Conservation (phyloP, 768 basidiomycete species). For the Russula earlei region DNA sequence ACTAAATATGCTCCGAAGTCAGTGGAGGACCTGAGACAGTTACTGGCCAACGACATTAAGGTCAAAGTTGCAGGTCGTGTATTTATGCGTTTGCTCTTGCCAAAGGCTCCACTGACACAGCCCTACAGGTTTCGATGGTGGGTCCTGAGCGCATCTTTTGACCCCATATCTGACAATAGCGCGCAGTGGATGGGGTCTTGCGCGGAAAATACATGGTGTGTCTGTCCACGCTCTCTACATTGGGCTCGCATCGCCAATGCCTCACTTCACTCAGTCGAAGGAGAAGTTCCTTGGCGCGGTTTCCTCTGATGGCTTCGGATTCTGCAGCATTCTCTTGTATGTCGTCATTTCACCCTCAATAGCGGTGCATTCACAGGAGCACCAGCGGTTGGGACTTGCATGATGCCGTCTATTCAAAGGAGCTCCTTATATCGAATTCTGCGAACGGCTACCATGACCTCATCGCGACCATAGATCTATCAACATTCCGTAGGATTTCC, state of each 20-base stretch:
- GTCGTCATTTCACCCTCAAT: slow-evolving; percentile 23
- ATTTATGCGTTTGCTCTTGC: slow-evolving; percentile 22
- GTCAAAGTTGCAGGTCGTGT: slow-evolving; percentile 86
- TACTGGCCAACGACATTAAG: slow-evolving; percentile 61
- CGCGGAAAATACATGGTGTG: slow-evolving; percentile 90
- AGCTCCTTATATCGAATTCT: slow-evolving; percentile 85
- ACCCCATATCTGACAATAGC: background rate
- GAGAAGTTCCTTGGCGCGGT: slow-evolving; percentile 82
- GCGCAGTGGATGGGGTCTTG: slow-evolving; percentile 80
- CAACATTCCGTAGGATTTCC: slow-evolving; percentile 79
- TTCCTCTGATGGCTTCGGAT: slow-evolving; percentile 78
- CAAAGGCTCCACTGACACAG: background rate
- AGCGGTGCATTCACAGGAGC: slow-evolving; percentile 5
- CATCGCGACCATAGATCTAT: slow-evolving; percentile 76
- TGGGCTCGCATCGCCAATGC: slow-evolving; percentile 12
- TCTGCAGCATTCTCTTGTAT: slow-evolving; percentile 88
- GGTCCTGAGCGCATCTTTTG: slow-evolving; percentile 16
- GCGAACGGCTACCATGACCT: slow-evolving; percentile 90
- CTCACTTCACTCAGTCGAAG: slow-evolving; percentile 51
- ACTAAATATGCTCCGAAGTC: slow-evolving; percentile 39
- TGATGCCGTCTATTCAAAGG: slow-evolving; percentile 73
- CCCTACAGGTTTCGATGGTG: slow-evolving; percentile 57
- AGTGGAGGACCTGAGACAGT: slow-evolving; percentile 44
- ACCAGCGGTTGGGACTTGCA: slow-evolving; percentile 87
- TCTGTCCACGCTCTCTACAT: background rate